These are phyloP conservation scores for Apophysomyces elegans DNA, from an alignment of 371 early-diverging fungal genomes.

Conservation along the genomic window DNA sequence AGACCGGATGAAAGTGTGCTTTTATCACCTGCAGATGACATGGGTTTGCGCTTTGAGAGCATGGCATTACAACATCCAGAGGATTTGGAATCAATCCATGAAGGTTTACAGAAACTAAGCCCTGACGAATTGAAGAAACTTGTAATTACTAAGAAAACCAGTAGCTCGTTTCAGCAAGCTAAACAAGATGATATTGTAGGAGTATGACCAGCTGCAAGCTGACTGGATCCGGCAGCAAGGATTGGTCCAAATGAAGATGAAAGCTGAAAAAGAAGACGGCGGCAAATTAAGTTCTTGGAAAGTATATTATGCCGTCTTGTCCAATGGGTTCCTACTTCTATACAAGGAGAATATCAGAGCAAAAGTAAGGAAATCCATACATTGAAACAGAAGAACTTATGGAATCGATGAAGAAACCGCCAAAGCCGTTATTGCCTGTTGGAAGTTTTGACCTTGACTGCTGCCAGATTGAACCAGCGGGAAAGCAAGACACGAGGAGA, in stretches of 20 bases:
- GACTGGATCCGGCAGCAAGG: slow-evolving; percentile 46
- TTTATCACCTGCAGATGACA: background rate
- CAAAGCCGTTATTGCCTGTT: slow-evolving; percentile 40
- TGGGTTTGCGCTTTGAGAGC: slow-evolving; percentile 17
- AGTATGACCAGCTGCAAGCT: slow-evolving; percentile 39
- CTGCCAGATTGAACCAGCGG: slow-evolving; percentile 52
- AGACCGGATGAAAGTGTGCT: slow-evolving; percentile 12
- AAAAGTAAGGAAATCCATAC: slow-evolving; percentile 5
- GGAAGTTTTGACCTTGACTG: slow-evolving; percentile 53
- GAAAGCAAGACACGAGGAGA: slow-evolving; percentile 37
- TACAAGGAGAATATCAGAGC: slow-evolving; percentile 51
- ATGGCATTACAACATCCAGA: slow-evolving; percentile 23
- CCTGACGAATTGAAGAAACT: slow-evolving; percentile 40
- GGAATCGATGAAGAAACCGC: slow-evolving; percentile 28
- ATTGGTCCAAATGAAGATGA: slow-evolving; percentile 55
- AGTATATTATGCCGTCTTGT: slow-evolving; percentile 46
- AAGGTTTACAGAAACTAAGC: slow-evolving; percentile 25
- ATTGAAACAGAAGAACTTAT: background rate
- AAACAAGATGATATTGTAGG: slow-evolving; percentile 16
- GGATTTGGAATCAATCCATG: slow-evolving; percentile 19
- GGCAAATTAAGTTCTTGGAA: slow-evolving; percentile 56
- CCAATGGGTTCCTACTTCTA: slow-evolving; percentile 45
- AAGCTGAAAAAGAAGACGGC: slow-evolving; percentile 48
- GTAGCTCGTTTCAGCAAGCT: background rate
- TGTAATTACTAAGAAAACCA: slow-evolving; percentile 19